Percentiles rank a stretch among this genome's conserved stretches.
These are phyloP conservation scores for Jatropha podagrica DNA, from an alignment of 441 rosid species.

Conservation along the genomic window DNA sequence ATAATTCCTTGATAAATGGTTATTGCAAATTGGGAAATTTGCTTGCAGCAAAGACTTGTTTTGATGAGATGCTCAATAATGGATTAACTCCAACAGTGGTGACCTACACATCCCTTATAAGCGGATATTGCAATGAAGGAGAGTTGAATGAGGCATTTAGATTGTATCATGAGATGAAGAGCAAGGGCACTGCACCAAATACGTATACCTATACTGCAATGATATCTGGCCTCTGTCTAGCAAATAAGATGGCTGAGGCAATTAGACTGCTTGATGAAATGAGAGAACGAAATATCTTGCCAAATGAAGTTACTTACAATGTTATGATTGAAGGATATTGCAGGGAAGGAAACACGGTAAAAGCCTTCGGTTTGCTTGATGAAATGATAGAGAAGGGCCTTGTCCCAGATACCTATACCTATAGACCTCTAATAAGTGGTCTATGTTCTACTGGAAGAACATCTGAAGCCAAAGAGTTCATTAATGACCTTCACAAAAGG, in stretches of 20 bases:
- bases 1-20: constrained; percentile 74
- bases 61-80: constrained; percentile 51
- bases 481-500: constrained; percentile 60
- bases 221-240: constrained; percentile 64
- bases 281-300: constrained; percentile 50
- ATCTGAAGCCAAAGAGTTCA: constrained; percentile 67
- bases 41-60: constrained; percentile 49
- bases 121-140: constrained; percentile 71
- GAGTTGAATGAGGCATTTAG: constrained; percentile 55
- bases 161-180: constrained; percentile 78
- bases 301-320: constrained; percentile 81
- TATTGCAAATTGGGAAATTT: constrained; percentile 71
- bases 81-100: constrained; percentile 69
- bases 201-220: constrained; percentile 67
- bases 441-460: constrained; percentile 68
- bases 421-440: constrained; percentile 70
- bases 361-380: constrained; percentile 60
- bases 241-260: constrained; percentile 58
- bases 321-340: constrained; percentile 79
- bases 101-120: constrained; percentile 70
- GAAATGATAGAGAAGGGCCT: constrained; percentile 76
- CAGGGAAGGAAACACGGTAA: constrained; percentile 48
- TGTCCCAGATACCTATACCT: constrained; percentile 79
- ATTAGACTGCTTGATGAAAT: constrained; percentile 56
- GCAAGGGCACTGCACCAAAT: constrained; percentile 67